Percentiles rank a stretch among this genome's conserved stretches.
phyloP scores from a whole-genome alignment of 768 basidiomycete species.

The Naematelia encephala region DNA sequence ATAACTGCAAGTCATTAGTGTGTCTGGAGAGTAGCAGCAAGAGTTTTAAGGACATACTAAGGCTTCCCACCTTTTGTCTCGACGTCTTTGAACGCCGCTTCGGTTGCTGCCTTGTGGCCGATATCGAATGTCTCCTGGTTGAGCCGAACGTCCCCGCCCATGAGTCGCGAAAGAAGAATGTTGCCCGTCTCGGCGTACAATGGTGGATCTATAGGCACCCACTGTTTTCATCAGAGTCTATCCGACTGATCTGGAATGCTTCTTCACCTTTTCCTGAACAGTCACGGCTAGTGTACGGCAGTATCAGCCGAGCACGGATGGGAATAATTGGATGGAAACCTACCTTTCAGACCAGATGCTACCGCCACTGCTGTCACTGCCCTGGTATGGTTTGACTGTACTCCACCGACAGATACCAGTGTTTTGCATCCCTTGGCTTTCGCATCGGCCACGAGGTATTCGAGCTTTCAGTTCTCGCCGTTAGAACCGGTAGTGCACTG shows the following conservation, averaged over 20 bases:
- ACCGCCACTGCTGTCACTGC: constrained; percentile 36
- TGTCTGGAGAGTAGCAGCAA: too few relatives aligned
- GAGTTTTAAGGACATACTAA: too few relatives aligned
- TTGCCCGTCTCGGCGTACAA: constrained; percentile 29
- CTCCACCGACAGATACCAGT: constrained; percentile 33
- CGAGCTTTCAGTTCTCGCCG: too few relatives aligned
- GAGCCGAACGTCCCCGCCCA: constrained; percentile 38
- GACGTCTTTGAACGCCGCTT: constrained; percentile 32
- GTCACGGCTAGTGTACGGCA: too few relatives aligned
- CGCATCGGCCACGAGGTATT: constrained; percentile 38
- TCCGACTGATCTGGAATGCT: not conserved
- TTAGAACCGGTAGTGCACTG: too few relatives aligned
- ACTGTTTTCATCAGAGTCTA: constrained; percentile 6
- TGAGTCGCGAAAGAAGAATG: constrained; percentile 33
- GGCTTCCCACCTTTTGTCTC: constrained; percentile 31
- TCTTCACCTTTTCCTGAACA: not conserved
- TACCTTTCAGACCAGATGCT: constrained; percentile 31
- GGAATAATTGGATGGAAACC: constrained; percentile 4
- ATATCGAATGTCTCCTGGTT: constrained; percentile 34
- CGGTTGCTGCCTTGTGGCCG: constrained; percentile 30
- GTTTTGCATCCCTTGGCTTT: constrained; percentile 32
- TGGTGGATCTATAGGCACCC: constrained; percentile 37
- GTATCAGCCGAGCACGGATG: too few relatives aligned
- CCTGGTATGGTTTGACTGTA: constrained; percentile 37
- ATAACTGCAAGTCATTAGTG: constrained; percentile 10